Percentiles rank a stretch among this genome's conserved stretches.
phyloP scores from a whole-genome alignment of 768 basidiomycete genomes.

The Suillus discolor region DNA sequence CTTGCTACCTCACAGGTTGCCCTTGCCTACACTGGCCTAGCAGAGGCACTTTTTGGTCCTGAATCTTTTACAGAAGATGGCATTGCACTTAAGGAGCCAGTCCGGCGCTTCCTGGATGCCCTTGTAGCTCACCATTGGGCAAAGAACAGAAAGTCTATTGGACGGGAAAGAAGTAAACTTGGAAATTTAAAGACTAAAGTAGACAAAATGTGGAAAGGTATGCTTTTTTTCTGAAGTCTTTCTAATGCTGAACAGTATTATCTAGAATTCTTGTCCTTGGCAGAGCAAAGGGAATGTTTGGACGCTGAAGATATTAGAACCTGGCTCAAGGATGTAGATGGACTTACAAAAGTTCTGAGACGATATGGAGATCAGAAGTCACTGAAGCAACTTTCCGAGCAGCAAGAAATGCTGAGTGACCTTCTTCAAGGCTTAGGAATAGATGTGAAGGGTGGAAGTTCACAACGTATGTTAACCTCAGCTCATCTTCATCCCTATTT shows the following conservation, averaged over 20 bases:
- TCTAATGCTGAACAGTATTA: not conserved
- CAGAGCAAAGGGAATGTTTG: not conserved
- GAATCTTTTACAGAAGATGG: not conserved
- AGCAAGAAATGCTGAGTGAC: not conserved
- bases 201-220: not conserved
- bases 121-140: not conserved
- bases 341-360: not conserved
- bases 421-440: not conserved
- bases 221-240: not conserved
- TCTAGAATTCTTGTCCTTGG: not conserved
- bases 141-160: not conserved
- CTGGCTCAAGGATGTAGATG: not conserved
- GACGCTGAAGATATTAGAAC: not conserved
- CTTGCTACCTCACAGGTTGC: not conserved
- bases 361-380: not conserved
- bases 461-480: no score
- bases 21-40: not conserved
- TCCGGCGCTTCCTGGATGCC: not conserved
- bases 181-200: not conserved
- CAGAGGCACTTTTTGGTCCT: not conserved
- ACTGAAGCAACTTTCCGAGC: not conserved
- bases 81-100: not conserved
- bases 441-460: not conserved
- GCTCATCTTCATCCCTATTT: no score
- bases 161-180: not conserved